Evolutionary conservation across 441 rosid genomes (phyloP), one percentile per base, ranked within the genome.

Genomic region (Populus tomentosa): DNA sequence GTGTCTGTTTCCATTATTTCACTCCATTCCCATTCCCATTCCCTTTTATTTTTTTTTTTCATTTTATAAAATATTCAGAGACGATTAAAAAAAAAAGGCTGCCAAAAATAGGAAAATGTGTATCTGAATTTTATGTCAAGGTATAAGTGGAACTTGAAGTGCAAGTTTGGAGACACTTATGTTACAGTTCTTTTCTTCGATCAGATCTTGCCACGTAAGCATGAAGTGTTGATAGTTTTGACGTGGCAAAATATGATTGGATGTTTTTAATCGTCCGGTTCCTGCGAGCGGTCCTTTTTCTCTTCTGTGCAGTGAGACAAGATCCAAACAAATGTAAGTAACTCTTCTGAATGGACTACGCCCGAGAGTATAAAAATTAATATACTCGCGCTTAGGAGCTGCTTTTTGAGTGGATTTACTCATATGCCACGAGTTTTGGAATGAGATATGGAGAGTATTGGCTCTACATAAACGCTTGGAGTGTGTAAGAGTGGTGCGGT

Each of bases 241-340:
- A 72, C 53, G 76, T 71, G 80, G 75, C 59, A 9, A 10, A 0
- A 33, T 18, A 36, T 42, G 30, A 70, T 9, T 77, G 75, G 71
- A 18, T 38, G 35, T n/a, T 6, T 16, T 64, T 6, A 10, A 1
- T 20, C 64, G 3, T 62, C 38, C 38, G 14, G 56, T 33, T 69
- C 36, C 30, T 69, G 7, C 6, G 0, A 8, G 18, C 10, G 40
- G 46, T 36, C 30, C 42, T 28, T 69, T 75, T 59, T 59, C 28
- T 68, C 18, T 62, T 42, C 36, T 64, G 16, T 9, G 74, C 36
- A 1, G 75, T 10, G 62, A 70, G 80, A 64, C 71, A 71, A 69
- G 30, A 30, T 11, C 13, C 56, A 62, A 76, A 76, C 74, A 70
- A 76, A 26, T 33, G 61, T 2, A 4, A 35, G 33, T 30, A 3